phyloP scores from a whole-genome alignment of 495 filamentous ascomycete species.

The Xylaria flabelliformis region DNA sequence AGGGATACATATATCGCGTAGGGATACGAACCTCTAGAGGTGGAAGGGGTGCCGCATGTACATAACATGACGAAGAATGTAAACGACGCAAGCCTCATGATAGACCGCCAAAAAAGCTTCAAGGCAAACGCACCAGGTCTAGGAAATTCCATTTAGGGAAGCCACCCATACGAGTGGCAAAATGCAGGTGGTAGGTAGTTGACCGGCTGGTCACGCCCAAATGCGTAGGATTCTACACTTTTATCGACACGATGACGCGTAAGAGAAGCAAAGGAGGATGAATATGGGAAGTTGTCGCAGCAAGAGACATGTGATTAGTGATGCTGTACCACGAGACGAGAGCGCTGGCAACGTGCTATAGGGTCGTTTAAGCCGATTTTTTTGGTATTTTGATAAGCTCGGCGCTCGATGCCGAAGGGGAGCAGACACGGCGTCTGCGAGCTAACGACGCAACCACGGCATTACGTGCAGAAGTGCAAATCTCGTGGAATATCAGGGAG shows the following conservation, averaged over 20 bases:
- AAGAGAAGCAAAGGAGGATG: slow-evolving; percentile 5
- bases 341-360: slow-evolving; percentile 23
- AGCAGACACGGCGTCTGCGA: background rate
- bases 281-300: background rate
- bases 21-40: background rate
- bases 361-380: slow-evolving; percentile 11
- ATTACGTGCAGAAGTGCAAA: slow-evolving; percentile 16
- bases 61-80: slow-evolving; percentile 3
- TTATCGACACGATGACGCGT: slow-evolving; percentile 19
- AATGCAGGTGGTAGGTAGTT: slow-evolving; percentile 9
- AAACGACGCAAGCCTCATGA: slow-evolving; percentile 19
- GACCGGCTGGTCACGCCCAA: background rate
- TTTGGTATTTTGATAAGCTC: slow-evolving; percentile 9
- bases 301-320: slow-evolving; percentile 22
- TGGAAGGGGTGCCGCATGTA: slow-evolving; percentile 3
- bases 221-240: slow-evolving; percentile 26
- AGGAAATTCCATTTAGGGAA: background rate
- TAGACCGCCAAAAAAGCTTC: slow-evolving; percentile 5
- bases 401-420: slow-evolving; percentile 5
- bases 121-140: slow-evolving; percentile 5
- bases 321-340: slow-evolving; percentile 24
- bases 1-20: background rate
- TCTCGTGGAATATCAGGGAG: slow-evolving; percentile 1
- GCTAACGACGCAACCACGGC: slow-evolving; percentile 18
- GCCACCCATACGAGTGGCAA: slow-evolving; percentile 12